Conservation (phyloP, 2,329 filamentous ascomycete species). For the Aureobasidium sp. region DNA sequence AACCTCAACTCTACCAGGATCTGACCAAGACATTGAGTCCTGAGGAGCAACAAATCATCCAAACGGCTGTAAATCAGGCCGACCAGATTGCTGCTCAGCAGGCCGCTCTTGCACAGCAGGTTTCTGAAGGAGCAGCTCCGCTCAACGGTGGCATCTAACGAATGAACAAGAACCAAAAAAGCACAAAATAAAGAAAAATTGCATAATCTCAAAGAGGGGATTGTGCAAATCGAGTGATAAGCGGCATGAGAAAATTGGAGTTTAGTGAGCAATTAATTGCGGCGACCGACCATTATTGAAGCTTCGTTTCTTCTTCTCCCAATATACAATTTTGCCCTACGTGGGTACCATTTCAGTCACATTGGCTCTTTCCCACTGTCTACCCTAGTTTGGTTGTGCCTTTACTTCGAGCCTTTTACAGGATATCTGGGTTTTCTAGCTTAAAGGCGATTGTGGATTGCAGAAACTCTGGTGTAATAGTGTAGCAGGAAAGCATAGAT, state of each 20-base stretch:
- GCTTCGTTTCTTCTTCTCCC: background rate
- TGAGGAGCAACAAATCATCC: slow-evolving; percentile 75
- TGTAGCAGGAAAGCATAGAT: too few species aligned
- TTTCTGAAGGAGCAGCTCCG: slow-evolving; percentile 42
- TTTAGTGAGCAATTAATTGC: background rate
- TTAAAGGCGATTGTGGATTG: too few species aligned
- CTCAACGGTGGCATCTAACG: slow-evolving; percentile 7
- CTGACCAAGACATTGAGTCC: slow-evolving; percentile 71
- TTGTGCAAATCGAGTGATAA: background rate
- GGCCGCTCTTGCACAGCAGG: slow-evolving; percentile 3
- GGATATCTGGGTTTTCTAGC: too few species aligned
- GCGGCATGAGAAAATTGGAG: slow-evolving; percentile 1
- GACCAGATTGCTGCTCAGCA: slow-evolving; percentile 44
- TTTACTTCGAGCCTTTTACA: background rate
- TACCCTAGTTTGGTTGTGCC: background rate
- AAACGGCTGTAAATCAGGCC: slow-evolving; percentile 69
- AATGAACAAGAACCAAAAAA: background rate
- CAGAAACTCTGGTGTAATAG: too few species aligned
- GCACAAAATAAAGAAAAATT: background rate
- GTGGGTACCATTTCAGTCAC: background rate
- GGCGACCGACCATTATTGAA: background rate
- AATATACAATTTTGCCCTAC: background rate
- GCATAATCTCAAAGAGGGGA: background rate
- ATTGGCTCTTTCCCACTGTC: background rate
- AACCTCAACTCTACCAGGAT: slow-evolving; percentile 78